These are phyloP conservation scores for Colletotrichum neosansevieriae DNA, from an alignment of 2,329 filamentous ascomycete species.

Conservation along the genomic window DNA sequence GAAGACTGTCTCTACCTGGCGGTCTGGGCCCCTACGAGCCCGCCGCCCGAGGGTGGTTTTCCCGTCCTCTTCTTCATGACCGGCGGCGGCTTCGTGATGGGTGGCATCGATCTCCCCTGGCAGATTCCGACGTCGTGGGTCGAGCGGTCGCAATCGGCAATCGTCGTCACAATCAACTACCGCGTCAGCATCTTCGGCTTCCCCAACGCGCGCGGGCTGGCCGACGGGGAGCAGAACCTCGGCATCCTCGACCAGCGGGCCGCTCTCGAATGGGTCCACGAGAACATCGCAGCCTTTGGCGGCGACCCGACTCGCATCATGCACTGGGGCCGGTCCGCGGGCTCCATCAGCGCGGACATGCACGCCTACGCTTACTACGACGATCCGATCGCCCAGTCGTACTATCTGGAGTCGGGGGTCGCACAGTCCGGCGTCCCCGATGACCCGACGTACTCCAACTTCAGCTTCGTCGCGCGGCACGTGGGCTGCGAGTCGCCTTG, in stretches of 20 bases:
- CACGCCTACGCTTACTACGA: slow-evolving; percentile 59
- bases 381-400: slow-evolving; percentile 57
- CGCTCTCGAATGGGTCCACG: slow-evolving; percentile 41
- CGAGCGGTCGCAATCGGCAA: slow-evolving; percentile 52
- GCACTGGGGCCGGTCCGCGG: slow-evolving; percentile 61
- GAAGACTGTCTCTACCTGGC: slow-evolving; percentile 60
- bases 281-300: slow-evolving; percentile 39
- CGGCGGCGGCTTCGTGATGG: slow-evolving; percentile 59
- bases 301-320: slow-evolving; percentile 50
- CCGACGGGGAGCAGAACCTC: slow-evolving; percentile 37
- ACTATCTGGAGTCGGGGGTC: slow-evolving; percentile 56
- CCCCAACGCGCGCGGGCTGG: slow-evolving; percentile 37
- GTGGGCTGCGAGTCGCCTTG: slow-evolving; percentile 49
- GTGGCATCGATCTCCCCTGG: slow-evolving; percentile 58
- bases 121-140: slow-evolving; percentile 59
- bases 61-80: slow-evolving; percentile 62
- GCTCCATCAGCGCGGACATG: slow-evolving; percentile 54
- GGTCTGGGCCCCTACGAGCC: slow-evolving; percentile 53
- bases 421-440: slow-evolving; percentile 47
- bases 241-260: slow-evolving; percentile 39
- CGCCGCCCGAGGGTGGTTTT: slow-evolving; percentile 45
- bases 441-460: slow-evolving; percentile 48
- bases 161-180: slow-evolving; percentile 41
- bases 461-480: slow-evolving; percentile 50
- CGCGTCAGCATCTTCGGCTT: slow-evolving; percentile 42